phyloP scores from a whole-genome alignment of 305 asterid species.

The Fraxinus sp. region DNA sequence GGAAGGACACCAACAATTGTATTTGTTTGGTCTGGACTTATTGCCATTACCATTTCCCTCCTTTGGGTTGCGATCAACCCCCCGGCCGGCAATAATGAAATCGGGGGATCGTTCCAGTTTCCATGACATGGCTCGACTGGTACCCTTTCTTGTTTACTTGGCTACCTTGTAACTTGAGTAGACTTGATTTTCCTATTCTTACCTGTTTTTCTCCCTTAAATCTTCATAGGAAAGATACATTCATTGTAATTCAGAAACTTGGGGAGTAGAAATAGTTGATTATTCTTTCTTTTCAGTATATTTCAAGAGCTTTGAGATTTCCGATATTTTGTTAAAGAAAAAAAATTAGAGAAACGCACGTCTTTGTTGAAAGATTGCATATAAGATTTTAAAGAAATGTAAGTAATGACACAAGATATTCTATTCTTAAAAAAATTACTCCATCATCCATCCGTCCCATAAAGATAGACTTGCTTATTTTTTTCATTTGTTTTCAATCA shows the following conservation, averaged over 20 bases:
- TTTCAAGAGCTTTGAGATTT: background rate
- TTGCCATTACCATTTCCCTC: slow-evolving; percentile 13
- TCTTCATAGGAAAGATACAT: background rate
- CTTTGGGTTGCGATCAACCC: slow-evolving; percentile 14
- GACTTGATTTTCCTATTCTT: background rate
- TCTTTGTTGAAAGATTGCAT: background rate
- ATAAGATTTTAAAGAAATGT: background rate
- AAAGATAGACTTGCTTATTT: background rate
- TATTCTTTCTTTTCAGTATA: background rate
- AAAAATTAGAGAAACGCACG: background rate
- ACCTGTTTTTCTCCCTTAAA: background rate
- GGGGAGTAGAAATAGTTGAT: background rate
- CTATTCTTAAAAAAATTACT: background rate
- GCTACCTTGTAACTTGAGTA: background rate
- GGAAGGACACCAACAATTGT: slow-evolving; percentile 12
- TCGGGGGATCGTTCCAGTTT: slow-evolving; percentile 16
- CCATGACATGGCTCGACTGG: background rate
- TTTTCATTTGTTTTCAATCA: background rate
- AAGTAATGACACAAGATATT: background rate
- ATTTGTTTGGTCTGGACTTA: slow-evolving; percentile 13
- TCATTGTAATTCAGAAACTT: background rate
- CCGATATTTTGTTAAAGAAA: background rate
- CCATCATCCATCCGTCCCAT: background rate
- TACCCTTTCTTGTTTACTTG: background rate
- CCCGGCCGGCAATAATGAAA: background rate